Evolutionary conservation across 805 yeast species (phyloP).

Genomic region (Saccharomycopsis capsularis): DNA sequence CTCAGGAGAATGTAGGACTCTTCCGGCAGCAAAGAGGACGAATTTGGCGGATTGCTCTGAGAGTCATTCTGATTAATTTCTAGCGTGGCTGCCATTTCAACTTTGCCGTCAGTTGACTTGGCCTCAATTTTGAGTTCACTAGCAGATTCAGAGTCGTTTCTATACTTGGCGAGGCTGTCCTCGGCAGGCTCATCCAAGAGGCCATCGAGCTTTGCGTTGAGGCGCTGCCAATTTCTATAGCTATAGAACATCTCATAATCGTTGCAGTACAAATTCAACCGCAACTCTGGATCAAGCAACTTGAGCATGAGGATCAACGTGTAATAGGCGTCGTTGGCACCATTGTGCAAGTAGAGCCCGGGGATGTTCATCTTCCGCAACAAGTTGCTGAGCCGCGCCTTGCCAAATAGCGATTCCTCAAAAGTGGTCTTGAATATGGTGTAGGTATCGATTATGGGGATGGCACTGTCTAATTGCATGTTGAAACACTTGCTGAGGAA

Average conservation of each 20-base stretch:
- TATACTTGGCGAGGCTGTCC: background rate
- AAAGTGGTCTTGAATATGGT: constrained; percentile 24
- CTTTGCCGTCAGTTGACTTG: background rate
- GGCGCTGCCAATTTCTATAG: background rate
- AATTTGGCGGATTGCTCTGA: background rate
- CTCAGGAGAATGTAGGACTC: background rate
- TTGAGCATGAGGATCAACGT: constrained; percentile 46
- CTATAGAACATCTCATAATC: constrained; percentile 13
- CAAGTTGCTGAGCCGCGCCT: constrained; percentile 38
- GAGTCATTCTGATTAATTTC: background rate
- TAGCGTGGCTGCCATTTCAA: background rate
- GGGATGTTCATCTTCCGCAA: constrained; percentile 47
- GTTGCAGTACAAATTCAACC: constrained; percentile 24
- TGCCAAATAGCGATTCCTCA: constrained; percentile 20
- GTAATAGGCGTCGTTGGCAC: constrained; percentile 65
- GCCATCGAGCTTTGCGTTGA: background rate
- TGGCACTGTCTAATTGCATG: constrained; percentile 29
- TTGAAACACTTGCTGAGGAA: constrained; percentile 41
- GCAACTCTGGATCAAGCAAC: constrained; percentile 41
- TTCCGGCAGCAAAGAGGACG: background rate
- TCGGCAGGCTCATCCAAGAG: background rate
- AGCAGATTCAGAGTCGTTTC: background rate
- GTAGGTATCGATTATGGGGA: constrained; percentile 33
- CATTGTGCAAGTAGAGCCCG: constrained; percentile 58
- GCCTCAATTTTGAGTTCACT: background rate